These are phyloP conservation scores for Tranzscheliella williamsii DNA, from an alignment of 1,284 basidiomycete genomes.

Conservation along the genomic window DNA sequence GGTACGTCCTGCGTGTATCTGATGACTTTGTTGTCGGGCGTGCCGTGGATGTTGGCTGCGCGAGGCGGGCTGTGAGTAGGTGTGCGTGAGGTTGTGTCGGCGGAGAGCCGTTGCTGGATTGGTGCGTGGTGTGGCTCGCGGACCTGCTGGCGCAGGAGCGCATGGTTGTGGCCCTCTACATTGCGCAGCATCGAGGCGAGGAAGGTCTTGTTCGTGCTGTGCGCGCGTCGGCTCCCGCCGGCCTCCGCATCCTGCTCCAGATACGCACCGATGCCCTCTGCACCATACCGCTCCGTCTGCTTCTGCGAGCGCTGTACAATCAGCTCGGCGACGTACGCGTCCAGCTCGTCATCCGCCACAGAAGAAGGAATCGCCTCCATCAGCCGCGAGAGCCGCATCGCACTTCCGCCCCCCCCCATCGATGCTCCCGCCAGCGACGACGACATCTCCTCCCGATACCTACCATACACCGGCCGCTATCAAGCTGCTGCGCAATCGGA, in stretches of 20 bases:
- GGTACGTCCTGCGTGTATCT: too few relatives aligned
- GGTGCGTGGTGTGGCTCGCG: not conserved
- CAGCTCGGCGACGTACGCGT: constrained; percentile 32
- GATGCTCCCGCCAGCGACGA: too few relatives aligned
- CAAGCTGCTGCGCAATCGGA: too few relatives aligned
- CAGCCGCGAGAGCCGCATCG: not conserved
- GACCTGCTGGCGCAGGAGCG: constrained; percentile 20
- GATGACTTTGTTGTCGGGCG: constrained; percentile 9
- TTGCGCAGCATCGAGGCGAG: constrained; percentile 36
- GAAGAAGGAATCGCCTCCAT: not conserved
- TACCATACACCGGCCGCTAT: too few relatives aligned
- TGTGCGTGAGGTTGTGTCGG: not conserved
- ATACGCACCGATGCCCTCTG: constrained; percentile 1
- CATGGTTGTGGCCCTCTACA: constrained; percentile 48
- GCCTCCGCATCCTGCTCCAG: constrained; percentile 1
- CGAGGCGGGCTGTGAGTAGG: not conserved
- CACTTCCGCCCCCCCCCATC: too few relatives aligned
- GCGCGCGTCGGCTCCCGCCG: not conserved
- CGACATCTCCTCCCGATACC: too few relatives aligned
- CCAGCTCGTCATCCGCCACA: constrained; percentile 20
- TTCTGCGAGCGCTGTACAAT: constrained; percentile 19
- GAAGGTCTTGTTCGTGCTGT: constrained; percentile 47
- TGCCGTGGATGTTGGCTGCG: constrained; percentile 7
- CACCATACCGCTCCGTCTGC: not conserved
- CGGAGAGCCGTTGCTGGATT: not conserved